Percentiles rank a stretch among this genome's conserved stretches.
These are phyloP conservation scores for Cinnamomum micranthum DNA, from an alignment of 164 flowering plant genomes.

Conservation along the genomic window DNA sequence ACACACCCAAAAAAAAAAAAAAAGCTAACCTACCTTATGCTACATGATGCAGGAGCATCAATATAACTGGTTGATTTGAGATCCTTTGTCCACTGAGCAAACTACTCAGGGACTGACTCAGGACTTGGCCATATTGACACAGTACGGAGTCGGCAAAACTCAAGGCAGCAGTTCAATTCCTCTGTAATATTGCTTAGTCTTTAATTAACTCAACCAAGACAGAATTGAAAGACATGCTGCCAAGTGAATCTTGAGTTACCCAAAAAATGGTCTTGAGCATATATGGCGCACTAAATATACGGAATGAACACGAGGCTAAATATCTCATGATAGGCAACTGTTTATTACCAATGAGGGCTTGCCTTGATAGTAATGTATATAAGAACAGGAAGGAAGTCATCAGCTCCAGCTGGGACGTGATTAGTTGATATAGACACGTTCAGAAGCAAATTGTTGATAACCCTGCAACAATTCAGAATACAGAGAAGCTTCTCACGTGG, in stretches of 20 bases:
- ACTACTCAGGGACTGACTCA: neutral
- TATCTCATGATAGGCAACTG: conserved; percentile 8
- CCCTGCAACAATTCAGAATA: conserved; percentile 48
- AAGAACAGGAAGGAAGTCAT: conserved; percentile 59
- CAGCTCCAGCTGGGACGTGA: conserved; percentile 41
- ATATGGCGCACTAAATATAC: neutral
- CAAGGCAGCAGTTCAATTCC: neutral
- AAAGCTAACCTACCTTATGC: too few species aligned
- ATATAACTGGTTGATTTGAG: neutral
- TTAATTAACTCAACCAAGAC: neutral
- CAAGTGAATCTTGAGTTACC: neutral
- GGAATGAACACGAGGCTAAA: neutral
- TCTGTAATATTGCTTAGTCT: neutral
- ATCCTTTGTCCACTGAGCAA: neutral
- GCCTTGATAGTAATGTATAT: conserved; percentile 62
- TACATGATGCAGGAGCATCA: neutral
- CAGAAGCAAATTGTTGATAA: conserved; percentile 53
- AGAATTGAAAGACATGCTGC: neutral
- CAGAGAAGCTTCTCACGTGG: conserved; percentile 57
- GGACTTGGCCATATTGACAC: neutral
- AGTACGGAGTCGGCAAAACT: neutral
- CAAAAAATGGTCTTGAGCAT: neutral
- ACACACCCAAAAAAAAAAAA: too few species aligned
- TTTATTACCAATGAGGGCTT: conserved; percentile 54
- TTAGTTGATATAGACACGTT: conserved; percentile 37